A percentile compares a stretch with the other conserved stretches of the same genome.
phyloP scores from a whole-genome alignment of 768 basidiomycete species.

The Gymnopilus junonius region DNA sequence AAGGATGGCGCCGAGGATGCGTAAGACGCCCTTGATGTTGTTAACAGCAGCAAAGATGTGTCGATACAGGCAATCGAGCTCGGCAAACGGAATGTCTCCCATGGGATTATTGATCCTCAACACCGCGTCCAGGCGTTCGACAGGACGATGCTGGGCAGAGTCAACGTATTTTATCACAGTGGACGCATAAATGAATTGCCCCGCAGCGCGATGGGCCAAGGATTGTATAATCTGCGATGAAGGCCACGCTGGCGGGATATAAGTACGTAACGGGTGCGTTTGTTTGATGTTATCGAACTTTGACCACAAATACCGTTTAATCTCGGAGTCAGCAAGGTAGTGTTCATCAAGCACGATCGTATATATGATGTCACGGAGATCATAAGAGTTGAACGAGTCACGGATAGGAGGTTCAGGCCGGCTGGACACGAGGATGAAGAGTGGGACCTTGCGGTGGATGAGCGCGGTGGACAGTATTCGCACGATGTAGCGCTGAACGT shows the following conservation, averaged over 20 bases:
- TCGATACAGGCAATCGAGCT: constrained; percentile 29
- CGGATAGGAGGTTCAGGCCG: constrained; percentile 33
- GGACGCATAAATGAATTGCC: constrained; percentile 33
- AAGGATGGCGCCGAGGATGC: constrained; percentile 29
- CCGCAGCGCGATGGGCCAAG: constrained; percentile 26
- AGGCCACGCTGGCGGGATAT: constrained; percentile 28
- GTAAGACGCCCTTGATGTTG: constrained; percentile 26
- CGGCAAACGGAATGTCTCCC: constrained; percentile 28
- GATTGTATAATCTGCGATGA: constrained; percentile 17
- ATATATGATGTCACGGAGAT: constrained; percentile 28
- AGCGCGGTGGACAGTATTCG: constrained; percentile 31
- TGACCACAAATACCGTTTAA: constrained; percentile 27
- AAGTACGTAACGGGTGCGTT: constrained; percentile 26
- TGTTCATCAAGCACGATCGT: constrained; percentile 29
- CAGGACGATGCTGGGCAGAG: constrained; percentile 27
- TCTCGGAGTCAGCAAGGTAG: constrained; percentile 28
- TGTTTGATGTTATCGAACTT: constrained; percentile 29
- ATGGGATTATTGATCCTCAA: constrained; percentile 21
- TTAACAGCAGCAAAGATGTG: constrained; percentile 27
- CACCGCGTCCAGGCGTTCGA: constrained; percentile 28
- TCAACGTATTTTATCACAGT: constrained; percentile 33
- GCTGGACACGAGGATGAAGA: constrained; percentile 32
- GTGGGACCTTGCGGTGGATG: constrained; percentile 25
- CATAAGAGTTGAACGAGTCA: constrained; percentile 33
- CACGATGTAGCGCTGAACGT: constrained; percentile 32